Conservation (phyloP, 805 yeast genomes). For the Lipomyces oligophaga region DNA sequence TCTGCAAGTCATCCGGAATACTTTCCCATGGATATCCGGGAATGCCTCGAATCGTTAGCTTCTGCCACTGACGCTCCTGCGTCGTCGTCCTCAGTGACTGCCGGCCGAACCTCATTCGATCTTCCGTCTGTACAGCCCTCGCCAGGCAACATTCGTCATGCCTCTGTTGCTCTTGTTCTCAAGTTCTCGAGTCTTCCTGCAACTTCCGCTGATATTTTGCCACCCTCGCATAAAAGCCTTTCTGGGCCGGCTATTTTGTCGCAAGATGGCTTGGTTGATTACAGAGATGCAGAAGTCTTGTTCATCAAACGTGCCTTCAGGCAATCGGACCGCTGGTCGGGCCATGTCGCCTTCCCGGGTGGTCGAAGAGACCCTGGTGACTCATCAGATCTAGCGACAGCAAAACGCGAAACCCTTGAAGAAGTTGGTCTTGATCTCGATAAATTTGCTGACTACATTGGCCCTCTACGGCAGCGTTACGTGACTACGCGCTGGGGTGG, state of each 20-base stretch:
- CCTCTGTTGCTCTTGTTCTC: slow-evolving; percentile 18
- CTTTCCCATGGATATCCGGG: too few species aligned
- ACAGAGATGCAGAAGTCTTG: slow-evolving; percentile 35
- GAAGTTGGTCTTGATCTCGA: slow-evolving; percentile 41
- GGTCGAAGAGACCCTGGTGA: slow-evolving; percentile 41
- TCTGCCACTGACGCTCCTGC: too few species aligned
- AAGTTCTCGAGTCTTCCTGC: slow-evolving; percentile 1
- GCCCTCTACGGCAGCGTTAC: slow-evolving; percentile 38
- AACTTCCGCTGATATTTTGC: too few species aligned
- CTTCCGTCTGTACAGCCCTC: too few species aligned
- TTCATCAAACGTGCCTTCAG: slow-evolving; percentile 39
- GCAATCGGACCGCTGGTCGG: slow-evolving; percentile 42
- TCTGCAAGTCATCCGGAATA: too few species aligned
- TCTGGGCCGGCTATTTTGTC: too few species aligned
- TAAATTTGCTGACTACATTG: slow-evolving; percentile 33
- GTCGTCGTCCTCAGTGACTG: too few species aligned
- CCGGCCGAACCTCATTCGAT: too few species aligned
- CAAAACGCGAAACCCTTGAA: slow-evolving; percentile 40
- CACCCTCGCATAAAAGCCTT: too few species aligned
- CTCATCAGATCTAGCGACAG: slow-evolving; percentile 36
- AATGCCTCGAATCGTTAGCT: too few species aligned
- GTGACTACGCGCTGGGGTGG: slow-evolving; percentile 38
- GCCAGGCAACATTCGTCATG: slow-evolving; percentile 13
- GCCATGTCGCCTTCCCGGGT: slow-evolving; percentile 43
- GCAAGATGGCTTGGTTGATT: slow-evolving; percentile 6